A percentile compares a stretch with the other conserved stretches of the same genome.
phyloP scores from a whole-genome alignment of 345 rosid genomes.

The Schrenkiella parvula region DNA sequence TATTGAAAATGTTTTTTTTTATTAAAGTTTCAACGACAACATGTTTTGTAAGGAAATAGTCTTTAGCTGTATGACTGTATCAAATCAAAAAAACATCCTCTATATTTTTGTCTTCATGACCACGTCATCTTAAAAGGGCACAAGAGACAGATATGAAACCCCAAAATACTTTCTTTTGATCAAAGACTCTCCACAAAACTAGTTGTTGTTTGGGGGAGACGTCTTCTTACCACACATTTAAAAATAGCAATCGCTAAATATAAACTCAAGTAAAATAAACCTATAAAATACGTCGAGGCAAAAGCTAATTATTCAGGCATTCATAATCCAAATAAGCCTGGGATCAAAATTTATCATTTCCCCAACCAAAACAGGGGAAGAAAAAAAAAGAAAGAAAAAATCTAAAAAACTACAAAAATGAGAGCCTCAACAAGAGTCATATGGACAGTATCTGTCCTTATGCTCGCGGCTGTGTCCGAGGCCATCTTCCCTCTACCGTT shows the following conservation, averaged over 20 bases:
- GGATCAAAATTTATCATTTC: constrained; percentile 7
- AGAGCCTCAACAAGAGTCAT: constrained; percentile 30
- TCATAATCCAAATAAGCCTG: constrained; percentile 21
- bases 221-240: constrained; percentile 29
- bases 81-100: neutral
- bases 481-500: constrained; percentile 31
- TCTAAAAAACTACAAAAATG: constrained; percentile 3
- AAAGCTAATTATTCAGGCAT: constrained; percentile 18
- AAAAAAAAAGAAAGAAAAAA: neutral
- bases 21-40: neutral
- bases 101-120: neutral
- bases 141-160: constrained; percentile 9
- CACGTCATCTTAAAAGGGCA: constrained; percentile 13
- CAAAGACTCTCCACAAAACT: constrained; percentile 16
- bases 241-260: constrained; percentile 25
- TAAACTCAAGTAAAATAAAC: constrained; percentile 7
- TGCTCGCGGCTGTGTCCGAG: constrained; percentile 30
- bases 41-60: neutral
- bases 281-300: constrained; percentile 10
- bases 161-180: neutral
- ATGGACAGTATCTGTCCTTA: constrained; percentile 34
- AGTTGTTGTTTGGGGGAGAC: constrained; percentile 12
- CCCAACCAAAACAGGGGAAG: constrained; percentile 20
- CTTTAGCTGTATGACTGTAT: neutral
- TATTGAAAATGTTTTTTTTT: too few relatives aligned